phyloP scores from a whole-genome alignment of 2,329 filamentous ascomycete genomes.

The Monilinia fructicola region DNA sequence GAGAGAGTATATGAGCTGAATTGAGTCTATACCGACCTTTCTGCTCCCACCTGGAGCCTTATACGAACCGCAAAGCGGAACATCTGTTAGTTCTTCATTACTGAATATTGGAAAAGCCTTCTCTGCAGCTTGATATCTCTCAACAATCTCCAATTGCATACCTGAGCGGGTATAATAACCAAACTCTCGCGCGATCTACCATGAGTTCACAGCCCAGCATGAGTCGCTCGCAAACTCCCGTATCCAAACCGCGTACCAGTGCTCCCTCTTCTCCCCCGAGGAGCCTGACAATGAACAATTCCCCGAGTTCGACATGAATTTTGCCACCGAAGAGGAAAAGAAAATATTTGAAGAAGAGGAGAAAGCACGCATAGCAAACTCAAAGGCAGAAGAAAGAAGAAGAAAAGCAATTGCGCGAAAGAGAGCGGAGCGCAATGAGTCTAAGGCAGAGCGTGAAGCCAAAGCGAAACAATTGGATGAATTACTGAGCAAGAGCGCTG shows the following conservation, averaged over 20 bases:
- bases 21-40: background rate
- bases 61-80: background rate
- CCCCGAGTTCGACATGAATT: conserved; percentile 28
- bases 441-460: conserved; percentile 54
- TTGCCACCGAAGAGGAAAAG: conserved; percentile 37
- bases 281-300: conserved; percentile 14
- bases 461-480: conserved; percentile 61
- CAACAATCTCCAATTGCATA: background rate
- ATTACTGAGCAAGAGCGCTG: conserved; percentile 57
- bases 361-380: conserved; percentile 49
- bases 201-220: conserved; percentile 26
- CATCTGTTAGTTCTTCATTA: background rate
- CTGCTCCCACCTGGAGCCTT: background rate
- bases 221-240: conserved; percentile 27
- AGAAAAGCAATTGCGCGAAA: conserved; percentile 43
- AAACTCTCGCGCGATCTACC: background rate
- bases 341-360: conserved; percentile 46
- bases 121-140: no score
- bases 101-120: background rate
- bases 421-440: conserved; percentile 47
- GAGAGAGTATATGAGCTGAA: no score
- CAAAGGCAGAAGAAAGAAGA: conserved; percentile 44
- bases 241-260: conserved; percentile 32
- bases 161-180: background rate
- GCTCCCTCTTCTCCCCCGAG: conserved; percentile 35